These are phyloP conservation scores for Colletotrichum noveboracense DNA, from an alignment of 2,329 filamentous ascomycete genomes.

Conservation along the genomic window DNA sequence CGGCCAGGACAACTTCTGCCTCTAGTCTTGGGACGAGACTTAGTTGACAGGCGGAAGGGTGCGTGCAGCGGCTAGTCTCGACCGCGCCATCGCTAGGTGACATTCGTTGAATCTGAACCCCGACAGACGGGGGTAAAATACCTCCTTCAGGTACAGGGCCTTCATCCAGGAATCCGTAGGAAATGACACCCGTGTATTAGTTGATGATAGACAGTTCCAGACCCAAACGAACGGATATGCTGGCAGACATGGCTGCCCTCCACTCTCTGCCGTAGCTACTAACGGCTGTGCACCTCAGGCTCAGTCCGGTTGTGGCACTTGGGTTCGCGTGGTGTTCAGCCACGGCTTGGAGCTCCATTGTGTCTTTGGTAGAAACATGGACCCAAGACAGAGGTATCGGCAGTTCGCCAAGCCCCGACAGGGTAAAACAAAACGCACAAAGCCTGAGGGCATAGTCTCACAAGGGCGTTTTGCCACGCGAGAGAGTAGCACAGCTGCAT, in stretches of 20 bases:
- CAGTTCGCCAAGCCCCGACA: not conserved
- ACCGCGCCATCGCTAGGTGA: not conserved
- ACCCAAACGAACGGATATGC: not conserved
- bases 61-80: slow-evolving; percentile 1
- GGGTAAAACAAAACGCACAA: not conserved
- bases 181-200: not conserved
- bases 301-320: not conserved
- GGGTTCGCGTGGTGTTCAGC: not conserved
- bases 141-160: not conserved
- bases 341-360: not conserved
- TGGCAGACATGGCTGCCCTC: not conserved
- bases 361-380: not conserved
- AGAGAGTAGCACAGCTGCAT: not conserved
- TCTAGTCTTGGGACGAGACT: not conserved
- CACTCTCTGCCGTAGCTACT: not conserved
- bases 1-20: not conserved
- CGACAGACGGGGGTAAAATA: not conserved
- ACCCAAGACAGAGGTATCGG: not conserved
- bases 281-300: not conserved
- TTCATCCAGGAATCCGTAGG: not conserved
- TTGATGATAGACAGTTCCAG: not conserved
- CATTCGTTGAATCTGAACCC: not conserved
- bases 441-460: not conserved
- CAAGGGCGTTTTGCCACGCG: not conserved
- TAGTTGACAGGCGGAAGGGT: slow-evolving; percentile 2